Percentiles rank a stretch among this genome's conserved stretches.
Conservation (phyloP, 192 early-diverging fungal species). For the Podila minutissima region DNA sequence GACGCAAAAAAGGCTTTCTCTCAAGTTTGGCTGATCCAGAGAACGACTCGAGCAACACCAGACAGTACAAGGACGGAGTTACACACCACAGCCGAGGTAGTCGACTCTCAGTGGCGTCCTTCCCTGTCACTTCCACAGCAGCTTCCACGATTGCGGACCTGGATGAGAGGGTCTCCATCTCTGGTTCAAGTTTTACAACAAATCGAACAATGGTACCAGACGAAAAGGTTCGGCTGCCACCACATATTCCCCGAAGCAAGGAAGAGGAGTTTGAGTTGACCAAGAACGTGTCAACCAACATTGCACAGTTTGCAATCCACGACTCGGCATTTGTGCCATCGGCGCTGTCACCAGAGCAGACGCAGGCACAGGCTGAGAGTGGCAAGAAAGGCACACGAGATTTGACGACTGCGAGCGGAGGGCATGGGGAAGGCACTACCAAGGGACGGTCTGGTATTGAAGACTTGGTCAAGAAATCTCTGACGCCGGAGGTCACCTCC, state of each 20-base stretch:
- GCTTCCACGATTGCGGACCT: conserved; percentile 1
- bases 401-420: background rate
- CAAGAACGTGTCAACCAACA: conserved; percentile 46
- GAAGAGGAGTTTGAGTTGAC: conserved; percentile 43
- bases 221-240: conserved; percentile 23
- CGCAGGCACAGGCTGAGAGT: background rate
- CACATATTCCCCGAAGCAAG: conserved; percentile 23
- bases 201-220: conserved; percentile 1
- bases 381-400: background rate
- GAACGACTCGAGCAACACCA: conserved; percentile 5
- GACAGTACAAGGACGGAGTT: conserved; percentile 16
- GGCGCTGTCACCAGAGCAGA: background rate
- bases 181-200: background rate
- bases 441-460: conserved; percentile 33
- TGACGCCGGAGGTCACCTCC: conserved; percentile 13
- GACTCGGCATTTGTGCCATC: conserved; percentile 21
- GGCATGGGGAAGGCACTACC: conserved; percentile 1
- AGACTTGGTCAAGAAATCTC: conserved; percentile 21
- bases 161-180: conserved; percentile 19
- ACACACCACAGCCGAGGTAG: conserved; percentile 23
- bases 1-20: conserved; percentile 39
- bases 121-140: background rate
- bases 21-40: conserved; percentile 19
- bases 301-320: conserved; percentile 40
- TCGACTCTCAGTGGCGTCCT: conserved; percentile 28